These are phyloP conservation scores for Dryadomyces quercivorus DNA, from an alignment of 2,329 filamentous ascomycete genomes.

Conservation along the genomic window DNA sequence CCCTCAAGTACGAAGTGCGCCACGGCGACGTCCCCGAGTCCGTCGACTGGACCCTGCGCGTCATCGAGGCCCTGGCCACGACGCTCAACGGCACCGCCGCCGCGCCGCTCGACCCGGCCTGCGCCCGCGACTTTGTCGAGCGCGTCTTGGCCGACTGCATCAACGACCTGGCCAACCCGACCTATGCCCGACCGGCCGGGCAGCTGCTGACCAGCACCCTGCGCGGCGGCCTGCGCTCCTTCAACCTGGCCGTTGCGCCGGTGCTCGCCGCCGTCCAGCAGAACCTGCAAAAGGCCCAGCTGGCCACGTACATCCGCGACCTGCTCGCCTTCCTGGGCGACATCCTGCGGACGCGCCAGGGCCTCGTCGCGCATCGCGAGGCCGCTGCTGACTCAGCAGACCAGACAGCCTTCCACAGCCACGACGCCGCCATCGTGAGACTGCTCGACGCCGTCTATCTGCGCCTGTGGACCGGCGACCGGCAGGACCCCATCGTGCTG, in stretches of 20 bases:
- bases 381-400: conserved; percentile 9
- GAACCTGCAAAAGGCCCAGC: conserved; percentile 37
- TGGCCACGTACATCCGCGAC: conserved; percentile 36
- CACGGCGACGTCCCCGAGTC: conserved; percentile 47
- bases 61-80: conserved; percentile 36
- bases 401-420: conserved; percentile 24
- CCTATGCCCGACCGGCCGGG: conserved; percentile 39
- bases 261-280: conserved; percentile 35
- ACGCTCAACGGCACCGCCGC: conserved; percentile 18
- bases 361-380: not conserved
- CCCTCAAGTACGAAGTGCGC: conserved; percentile 51
- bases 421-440: conserved; percentile 25
- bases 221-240: conserved; percentile 34
- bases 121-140: conserved; percentile 9
- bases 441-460: conserved; percentile 33
- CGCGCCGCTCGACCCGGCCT: conserved; percentile 17
- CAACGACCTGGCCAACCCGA: conserved; percentile 38
- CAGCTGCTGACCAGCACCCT: conserved; percentile 38
- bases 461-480: conserved; percentile 19
- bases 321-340: conserved; percentile 39
- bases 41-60: conserved; percentile 42
- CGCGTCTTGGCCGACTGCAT: conserved; percentile 39
- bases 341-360: conserved; percentile 32
- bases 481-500: conserved; percentile 23
- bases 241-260: conserved; percentile 32